Conservation (phyloP, 306 rosid species). For the Cucurbita pepo region DNA sequence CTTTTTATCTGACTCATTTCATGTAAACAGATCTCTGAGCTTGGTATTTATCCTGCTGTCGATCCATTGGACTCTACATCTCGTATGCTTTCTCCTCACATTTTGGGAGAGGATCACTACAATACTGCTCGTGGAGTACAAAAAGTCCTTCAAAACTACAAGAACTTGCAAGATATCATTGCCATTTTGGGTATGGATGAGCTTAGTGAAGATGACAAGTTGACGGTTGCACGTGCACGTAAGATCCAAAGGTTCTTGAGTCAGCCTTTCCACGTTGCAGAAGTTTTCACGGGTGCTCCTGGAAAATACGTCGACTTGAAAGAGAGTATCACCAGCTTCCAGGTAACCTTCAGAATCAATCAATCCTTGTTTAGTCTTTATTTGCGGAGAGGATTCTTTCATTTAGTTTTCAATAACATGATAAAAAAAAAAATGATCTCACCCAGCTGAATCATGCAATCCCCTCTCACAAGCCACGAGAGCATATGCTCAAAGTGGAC, state of each 20-base stretch:
- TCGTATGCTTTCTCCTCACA: constrained; percentile 96
- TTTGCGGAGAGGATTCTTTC: too few species aligned
- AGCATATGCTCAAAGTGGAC: too few species aligned
- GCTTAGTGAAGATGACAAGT: constrained; percentile 96
- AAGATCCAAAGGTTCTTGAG: constrained; percentile 74
- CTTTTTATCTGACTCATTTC: background rate
- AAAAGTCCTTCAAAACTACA: constrained; percentile 86
- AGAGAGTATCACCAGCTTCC: constrained; percentile 75
- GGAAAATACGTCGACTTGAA: constrained; percentile 96
- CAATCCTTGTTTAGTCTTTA: background rate
- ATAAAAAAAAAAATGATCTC: too few species aligned
- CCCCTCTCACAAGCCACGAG: too few species aligned
- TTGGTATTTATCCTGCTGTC: constrained; percentile 96
- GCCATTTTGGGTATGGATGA: constrained; percentile 99
- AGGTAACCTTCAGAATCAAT: constrained; percentile 21
- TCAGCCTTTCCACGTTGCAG: constrained; percentile 99
- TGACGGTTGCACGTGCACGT: constrained; percentile 98
- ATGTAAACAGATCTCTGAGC: constrained; percentile 65
- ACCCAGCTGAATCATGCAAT: background rate
- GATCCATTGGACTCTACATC: constrained; percentile 97
- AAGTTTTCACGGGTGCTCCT: constrained; percentile 98
- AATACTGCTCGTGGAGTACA: constrained; percentile 98
- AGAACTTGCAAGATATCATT: constrained; percentile 97
- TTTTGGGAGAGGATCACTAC: constrained; percentile 83
- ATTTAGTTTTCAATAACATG: too few species aligned